Base-by-base conservation (phyloP, 768 basidiomycete species). In the Rhodotorula graminis region DNA sequence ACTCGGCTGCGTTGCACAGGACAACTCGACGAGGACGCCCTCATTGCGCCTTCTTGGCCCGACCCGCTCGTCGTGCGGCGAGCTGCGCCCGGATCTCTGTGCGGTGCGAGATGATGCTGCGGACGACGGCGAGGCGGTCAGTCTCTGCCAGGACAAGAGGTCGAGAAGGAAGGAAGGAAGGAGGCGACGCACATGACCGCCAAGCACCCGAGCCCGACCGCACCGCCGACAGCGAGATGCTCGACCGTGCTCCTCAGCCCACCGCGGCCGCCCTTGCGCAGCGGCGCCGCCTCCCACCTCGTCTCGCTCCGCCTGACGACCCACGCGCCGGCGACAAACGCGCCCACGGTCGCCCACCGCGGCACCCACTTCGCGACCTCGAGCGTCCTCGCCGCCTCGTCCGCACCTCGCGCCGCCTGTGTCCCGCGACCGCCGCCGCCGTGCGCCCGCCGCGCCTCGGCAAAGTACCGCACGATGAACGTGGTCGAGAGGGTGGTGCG, bases 281-380 rank as follows among this genome's bases (percentile, higher is more conserved):
- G 21, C 29, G 47, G 46, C 53, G 14, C 12, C 14, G 0, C n/a
- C 31, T 29, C 6, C 69, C 65, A 72, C 46, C 89, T 90, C 76
- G 84, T 79, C 71, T 89, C 87, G 77, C 93, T 93, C 70, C 88
- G 89, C 77, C 88, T 90, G 5, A 92, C 88, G 47, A 91, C 83
- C 14, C 88, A 87, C 0, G 85, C 83, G 75, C 29, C 65, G 2
- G 52, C 0, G 15, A 23, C 46, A 37, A 73, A 71, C 27, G 60
- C 56, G 16, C 53, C 40, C 47, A 74, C 40, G 16, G 67, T 62
- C 31, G 31, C 21, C 10, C n/a, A 14, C 16, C 29, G n/a, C 53
- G 69, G 70, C 57, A 27, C 23, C 72, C 69, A 63, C n/a, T 18
- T 40, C 44, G 16, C 21, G 61, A 25, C 9, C 25, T 27, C 14